A percentile compares a stretch with the other conserved stretches of the same genome.
These are phyloP conservation scores for Colletotrichum sp. DNA, from an alignment of 2,329 filamentous ascomycete genomes.

Conservation along the genomic window DNA sequence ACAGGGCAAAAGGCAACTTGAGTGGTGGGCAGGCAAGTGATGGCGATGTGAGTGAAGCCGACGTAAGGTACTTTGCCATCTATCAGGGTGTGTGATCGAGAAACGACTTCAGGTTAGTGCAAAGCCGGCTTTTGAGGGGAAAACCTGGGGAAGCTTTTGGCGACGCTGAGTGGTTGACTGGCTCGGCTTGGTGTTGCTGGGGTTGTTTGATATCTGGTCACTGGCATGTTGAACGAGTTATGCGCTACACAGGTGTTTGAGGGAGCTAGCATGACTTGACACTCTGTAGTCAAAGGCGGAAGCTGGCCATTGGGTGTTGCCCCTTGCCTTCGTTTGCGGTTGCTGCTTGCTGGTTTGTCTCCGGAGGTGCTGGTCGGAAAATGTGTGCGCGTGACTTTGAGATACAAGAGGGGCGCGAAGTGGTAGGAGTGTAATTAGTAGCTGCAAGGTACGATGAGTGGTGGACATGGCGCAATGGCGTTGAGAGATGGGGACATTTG, in stretches of 20 bases:
- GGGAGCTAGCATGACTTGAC: not conserved
- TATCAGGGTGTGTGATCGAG: not conserved
- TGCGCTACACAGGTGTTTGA: not conserved
- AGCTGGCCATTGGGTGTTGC: not conserved
- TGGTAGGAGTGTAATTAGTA: not conserved
- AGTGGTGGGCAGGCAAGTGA: not conserved
- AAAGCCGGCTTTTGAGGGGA: not conserved
- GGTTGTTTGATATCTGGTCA: not conserved
- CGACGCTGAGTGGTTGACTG: not conserved
- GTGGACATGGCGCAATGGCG: not conserved
- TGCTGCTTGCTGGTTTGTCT: not conserved
- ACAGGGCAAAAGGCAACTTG: not conserved
- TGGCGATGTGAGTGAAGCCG: not conserved
- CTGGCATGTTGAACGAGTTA: not conserved
- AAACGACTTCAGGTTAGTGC: not conserved
- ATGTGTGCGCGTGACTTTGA: not conserved
- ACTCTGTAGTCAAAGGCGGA: not conserved
- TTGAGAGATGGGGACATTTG: not conserved
- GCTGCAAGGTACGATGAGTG: not conserved
- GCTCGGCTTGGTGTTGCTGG: not conserved
- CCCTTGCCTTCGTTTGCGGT: not conserved
- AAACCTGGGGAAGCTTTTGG: slow-evolving; percentile 12
- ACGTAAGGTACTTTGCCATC: not conserved
- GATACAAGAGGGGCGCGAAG: not conserved
- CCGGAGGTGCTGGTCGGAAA: not conserved